These are phyloP conservation scores for Astrocystis sublimbata DNA, from an alignment of 495 filamentous ascomycete genomes.

Conservation along the genomic window DNA sequence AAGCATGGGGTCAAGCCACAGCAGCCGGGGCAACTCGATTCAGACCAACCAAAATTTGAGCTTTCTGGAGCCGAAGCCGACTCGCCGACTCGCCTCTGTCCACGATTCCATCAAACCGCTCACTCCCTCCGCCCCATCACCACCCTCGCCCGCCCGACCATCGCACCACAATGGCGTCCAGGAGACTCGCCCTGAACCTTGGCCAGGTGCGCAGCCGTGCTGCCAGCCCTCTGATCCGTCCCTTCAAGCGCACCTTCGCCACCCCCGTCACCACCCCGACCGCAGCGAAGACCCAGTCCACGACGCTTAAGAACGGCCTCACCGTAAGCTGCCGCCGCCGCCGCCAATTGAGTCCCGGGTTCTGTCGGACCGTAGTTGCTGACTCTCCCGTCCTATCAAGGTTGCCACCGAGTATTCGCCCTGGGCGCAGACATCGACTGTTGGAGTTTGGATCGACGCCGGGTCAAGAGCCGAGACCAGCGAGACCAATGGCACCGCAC, in stretches of 20 bases:
- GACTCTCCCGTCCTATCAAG: constrained; percentile 56
- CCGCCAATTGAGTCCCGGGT: constrained; percentile 35
- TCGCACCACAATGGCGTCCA: constrained; percentile 78
- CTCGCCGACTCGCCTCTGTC: constrained; percentile 28
- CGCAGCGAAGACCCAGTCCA: constrained; percentile 82
- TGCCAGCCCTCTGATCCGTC: constrained; percentile 69
- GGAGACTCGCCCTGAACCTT: constrained; percentile 87
- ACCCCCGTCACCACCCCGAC: constrained; percentile 68
- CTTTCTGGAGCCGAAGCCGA: constrained; percentile 33
- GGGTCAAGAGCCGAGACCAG: constrained; percentile 97
- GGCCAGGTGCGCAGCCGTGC: constrained; percentile 82
- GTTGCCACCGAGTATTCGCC: constrained; percentile 97
- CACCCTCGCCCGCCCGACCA: constrained; percentile 26
- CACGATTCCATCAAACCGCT: constrained; percentile 49
- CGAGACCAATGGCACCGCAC: constrained; percentile 97
- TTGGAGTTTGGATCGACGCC: constrained; percentile 99
- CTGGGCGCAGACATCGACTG: constrained; percentile 97
- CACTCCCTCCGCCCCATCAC: constrained; percentile 33
- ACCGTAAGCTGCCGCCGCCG: constrained; percentile 64
- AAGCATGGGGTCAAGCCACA: not conserved
- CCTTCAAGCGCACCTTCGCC: constrained; percentile 79
- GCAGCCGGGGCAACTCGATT: constrained; percentile 19
- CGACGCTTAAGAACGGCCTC: constrained; percentile 94
- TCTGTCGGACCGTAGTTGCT: constrained; percentile 22
- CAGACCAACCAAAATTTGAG: constrained; percentile 37